Conservation (phyloP, 2,329 filamentous ascomycete species). For the Huntiella decipiens region DNA sequence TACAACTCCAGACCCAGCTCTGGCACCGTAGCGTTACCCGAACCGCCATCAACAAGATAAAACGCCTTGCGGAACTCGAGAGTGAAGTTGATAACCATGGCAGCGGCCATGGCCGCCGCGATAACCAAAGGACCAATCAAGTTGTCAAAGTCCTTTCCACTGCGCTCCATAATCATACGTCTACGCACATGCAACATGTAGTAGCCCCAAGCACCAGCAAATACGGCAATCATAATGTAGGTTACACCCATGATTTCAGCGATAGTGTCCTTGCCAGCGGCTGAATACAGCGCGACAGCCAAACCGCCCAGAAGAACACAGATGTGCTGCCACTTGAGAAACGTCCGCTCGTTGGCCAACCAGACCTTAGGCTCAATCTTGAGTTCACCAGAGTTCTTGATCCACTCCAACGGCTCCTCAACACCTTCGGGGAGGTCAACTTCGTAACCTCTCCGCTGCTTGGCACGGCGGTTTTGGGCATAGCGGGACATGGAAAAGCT, state of each 20-base stretch:
- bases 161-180: constrained; percentile 64
- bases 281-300: constrained; percentile 72
- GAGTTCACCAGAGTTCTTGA: constrained; percentile 85
- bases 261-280: constrained; percentile 60
- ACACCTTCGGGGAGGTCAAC: constrained; percentile 63
- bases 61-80: constrained; percentile 44
- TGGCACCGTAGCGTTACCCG: constrained; percentile 3
- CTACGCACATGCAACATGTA: constrained; percentile 58
- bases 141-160: constrained; percentile 86
- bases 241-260: constrained; percentile 63
- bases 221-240: constrained; percentile 65
- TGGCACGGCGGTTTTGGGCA: constrained; percentile 34
- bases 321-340: constrained; percentile 97
- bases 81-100: constrained; percentile 69
- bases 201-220: constrained; percentile 77
- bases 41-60: neutral
- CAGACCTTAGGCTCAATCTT: constrained; percentile 96
- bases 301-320: constrained; percentile 69
- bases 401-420: constrained; percentile 65
- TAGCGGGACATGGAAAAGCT: constrained; percentile 69
- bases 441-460: constrained; percentile 16
- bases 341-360: constrained; percentile 95
- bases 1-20: constrained; percentile 7
- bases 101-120: constrained; percentile 57
- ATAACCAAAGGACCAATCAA: constrained; percentile 69